phyloP scores from a whole-genome alignment of 2,329 filamentous ascomycete genomes.

The Stachybotrys echinatus region DNA sequence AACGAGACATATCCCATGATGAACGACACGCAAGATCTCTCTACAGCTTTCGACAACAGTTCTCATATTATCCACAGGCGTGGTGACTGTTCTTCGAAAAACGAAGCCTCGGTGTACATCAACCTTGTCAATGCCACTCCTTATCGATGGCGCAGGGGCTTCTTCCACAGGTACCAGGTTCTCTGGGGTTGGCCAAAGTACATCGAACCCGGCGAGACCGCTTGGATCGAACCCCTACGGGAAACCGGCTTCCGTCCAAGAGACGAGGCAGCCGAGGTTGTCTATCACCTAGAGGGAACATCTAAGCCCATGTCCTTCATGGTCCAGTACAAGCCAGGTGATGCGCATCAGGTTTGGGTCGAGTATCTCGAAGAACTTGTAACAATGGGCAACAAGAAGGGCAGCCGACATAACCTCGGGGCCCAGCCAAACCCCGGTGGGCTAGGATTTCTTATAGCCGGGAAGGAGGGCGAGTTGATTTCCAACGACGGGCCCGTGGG shows the following conservation, averaged over 20 bases:
- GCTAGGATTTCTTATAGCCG: constrained; percentile 21
- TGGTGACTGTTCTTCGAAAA: too few relatives aligned
- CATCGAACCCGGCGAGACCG: constrained; percentile 19
- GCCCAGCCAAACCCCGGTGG: constrained; percentile 10
- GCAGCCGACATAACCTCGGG: constrained; percentile 10
- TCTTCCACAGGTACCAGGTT: constrained; percentile 13
- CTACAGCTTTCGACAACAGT: too few relatives aligned
- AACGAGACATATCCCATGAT: too few relatives aligned
- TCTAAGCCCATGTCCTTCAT: constrained; percentile 18
- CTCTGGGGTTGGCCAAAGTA: constrained; percentile 17
- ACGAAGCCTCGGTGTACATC: constrained; percentile 5
- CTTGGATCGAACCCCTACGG: constrained; percentile 3
- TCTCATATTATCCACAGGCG: too few relatives aligned
- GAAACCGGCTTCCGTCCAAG: constrained; percentile 1
- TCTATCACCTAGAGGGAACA: constrained; percentile 21
- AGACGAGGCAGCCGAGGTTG: constrained; percentile 21
- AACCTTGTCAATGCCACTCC: constrained; percentile 27
- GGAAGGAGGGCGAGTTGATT: constrained; percentile 22
- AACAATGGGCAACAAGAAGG: constrained; percentile 11
- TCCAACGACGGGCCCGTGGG: constrained; percentile 13
- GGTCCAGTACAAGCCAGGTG: constrained; percentile 12
- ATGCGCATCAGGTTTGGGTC: constrained; percentile 6
- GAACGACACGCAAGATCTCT: too few relatives aligned
- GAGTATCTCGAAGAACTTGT: constrained; percentile 16
- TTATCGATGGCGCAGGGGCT: constrained; percentile 18